Evolutionary conservation across 2,329 filamentous ascomycete species (phyloP).

Genomic region (Colletotrichum zoysiae): DNA sequence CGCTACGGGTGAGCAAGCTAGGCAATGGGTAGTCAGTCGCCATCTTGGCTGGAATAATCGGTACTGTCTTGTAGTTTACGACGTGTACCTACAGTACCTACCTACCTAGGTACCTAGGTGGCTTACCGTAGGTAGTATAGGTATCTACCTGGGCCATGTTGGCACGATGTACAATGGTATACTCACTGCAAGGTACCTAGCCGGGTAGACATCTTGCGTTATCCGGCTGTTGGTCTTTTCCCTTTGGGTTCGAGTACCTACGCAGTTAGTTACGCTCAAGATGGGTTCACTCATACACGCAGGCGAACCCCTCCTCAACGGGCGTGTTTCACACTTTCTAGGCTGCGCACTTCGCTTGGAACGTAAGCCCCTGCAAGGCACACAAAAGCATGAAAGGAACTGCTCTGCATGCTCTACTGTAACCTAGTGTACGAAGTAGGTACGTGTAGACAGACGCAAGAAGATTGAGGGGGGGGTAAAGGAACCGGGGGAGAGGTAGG

Average conservation of each 20-base stretch:
- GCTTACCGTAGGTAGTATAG: too few relatives aligned
- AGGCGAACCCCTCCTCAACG: conserved; percentile 6
- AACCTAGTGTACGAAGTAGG: background rate
- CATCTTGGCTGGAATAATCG: background rate
- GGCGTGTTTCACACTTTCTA: conserved; percentile 18
- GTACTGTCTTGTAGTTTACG: background rate
- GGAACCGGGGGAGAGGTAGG: background rate
- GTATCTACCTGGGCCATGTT: too few relatives aligned
- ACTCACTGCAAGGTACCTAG: background rate
- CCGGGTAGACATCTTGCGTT: background rate
- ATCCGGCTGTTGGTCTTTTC: background rate
- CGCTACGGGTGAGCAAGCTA: background rate
- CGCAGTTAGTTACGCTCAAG: background rate
- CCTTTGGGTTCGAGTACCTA: background rate
- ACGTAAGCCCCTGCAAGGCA: background rate
- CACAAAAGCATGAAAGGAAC: background rate
- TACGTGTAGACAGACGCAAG: background rate
- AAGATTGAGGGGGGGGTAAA: background rate
- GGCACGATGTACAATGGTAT: too few relatives aligned
- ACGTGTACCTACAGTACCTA: too few relatives aligned
- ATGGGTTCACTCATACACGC: background rate
- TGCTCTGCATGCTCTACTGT: background rate
- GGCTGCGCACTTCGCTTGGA: background rate
- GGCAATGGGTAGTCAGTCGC: background rate
- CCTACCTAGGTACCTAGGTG: too few relatives aligned